Evolutionary conservation across 768 basidiomycete species (phyloP).

Genomic region (Lyophyllum shimeji): DNA sequence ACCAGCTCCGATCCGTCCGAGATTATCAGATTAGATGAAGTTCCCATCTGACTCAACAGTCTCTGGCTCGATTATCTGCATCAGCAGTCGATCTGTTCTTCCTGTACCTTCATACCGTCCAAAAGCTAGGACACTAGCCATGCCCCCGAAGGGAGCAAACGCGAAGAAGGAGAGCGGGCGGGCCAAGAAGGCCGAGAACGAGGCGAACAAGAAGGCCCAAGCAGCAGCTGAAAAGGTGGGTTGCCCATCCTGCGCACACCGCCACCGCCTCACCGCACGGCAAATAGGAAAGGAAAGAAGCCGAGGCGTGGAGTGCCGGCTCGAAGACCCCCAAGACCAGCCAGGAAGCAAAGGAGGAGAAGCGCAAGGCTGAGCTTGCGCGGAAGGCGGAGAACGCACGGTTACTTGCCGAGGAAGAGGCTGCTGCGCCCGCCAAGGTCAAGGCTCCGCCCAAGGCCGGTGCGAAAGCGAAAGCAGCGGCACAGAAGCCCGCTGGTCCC

Average conservation of each 20-base stretch:
- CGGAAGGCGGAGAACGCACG: slow-evolving; percentile 87
- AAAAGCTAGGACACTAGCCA: slow-evolving; percentile 26
- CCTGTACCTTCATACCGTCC: background rate
- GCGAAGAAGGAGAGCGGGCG: slow-evolving; percentile 90
- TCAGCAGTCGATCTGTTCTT: background rate
- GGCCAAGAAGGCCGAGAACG: slow-evolving; percentile 92
- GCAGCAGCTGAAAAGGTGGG: slow-evolving; percentile 60
- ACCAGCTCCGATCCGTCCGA: too few species aligned
- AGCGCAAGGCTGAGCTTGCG: slow-evolving; percentile 76
- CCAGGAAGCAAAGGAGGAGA: slow-evolving; percentile 77
- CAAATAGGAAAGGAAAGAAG: slow-evolving; percentile 69
- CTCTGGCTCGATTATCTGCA: slow-evolving; percentile 1
- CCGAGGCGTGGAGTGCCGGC: slow-evolving; percentile 64
- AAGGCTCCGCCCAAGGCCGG: slow-evolving; percentile 67
- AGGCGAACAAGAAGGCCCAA: slow-evolving; percentile 71
- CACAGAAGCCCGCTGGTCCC: slow-evolving; percentile 72
- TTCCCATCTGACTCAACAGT: slow-evolving; percentile 7
- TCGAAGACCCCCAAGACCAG: slow-evolving; percentile 58
- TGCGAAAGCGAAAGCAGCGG: slow-evolving; percentile 53
- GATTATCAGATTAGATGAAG: slow-evolving; percentile 18
- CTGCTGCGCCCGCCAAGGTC: slow-evolving; percentile 50
- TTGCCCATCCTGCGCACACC: background rate
- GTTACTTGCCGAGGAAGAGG: slow-evolving; percentile 88
- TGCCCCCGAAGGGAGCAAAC: slow-evolving; percentile 89
- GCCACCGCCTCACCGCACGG: background rate